Evolutionary conservation across 1,139 yeast species (phyloP).

Genomic region (Protomyces inundatus): DNA sequence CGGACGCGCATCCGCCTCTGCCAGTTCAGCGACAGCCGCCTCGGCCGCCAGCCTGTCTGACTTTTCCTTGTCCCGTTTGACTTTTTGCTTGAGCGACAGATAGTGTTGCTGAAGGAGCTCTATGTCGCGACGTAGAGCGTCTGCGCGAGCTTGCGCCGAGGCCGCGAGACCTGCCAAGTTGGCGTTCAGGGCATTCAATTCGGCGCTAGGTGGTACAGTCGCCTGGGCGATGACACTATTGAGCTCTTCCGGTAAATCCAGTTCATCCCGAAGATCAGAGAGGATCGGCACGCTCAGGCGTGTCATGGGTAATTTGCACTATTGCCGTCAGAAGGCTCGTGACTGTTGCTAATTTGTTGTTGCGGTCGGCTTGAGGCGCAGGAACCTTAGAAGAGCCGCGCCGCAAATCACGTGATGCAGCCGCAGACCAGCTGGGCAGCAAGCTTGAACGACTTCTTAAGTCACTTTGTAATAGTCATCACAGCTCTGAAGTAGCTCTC

Average conservation of each 20-base stretch:
- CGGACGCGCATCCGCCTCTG: not conserved
- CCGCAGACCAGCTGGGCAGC: too few species aligned
- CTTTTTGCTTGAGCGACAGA: conserved; percentile 5
- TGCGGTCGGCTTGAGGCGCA: not conserved
- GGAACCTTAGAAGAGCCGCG: not conserved
- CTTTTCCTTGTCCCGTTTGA: conserved; percentile 2
- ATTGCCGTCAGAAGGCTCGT: not conserved
- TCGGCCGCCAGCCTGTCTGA: not conserved
- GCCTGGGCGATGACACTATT: conserved; percentile 1
- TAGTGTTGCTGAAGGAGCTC: conserved; percentile 13
- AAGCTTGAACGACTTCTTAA: too few species aligned
- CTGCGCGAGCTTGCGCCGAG: conserved; percentile 23
- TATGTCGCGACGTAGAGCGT: conserved; percentile 15
- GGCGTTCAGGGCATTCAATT: conserved; percentile 10
- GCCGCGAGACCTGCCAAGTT: conserved; percentile 5
- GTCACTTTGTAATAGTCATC: too few species aligned
- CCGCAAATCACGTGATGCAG: not conserved
- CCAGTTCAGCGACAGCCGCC: not conserved
- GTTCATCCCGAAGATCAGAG: not conserved
- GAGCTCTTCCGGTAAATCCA: not conserved
- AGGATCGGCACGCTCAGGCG: not conserved
- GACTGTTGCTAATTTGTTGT: not conserved
- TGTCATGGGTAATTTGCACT: not conserved
- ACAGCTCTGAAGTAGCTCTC: too few species aligned
- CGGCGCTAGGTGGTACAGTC: conserved; percentile 13